Evolutionary conservation across 164 flowering plant genomes (phyloP).

Genomic region (grape (Vitis vinifera)): ASM3070453v1 NC_081805.1:7529001-7529500

Average conservation of each 20-base stretch:
- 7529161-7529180: conserved; percentile 30
- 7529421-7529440: not conserved
- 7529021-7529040: not conserved
- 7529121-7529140: not conserved
- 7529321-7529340: conserved; percentile 13
- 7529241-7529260: not conserved
- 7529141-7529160: conserved; percentile 1
- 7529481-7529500: not conserved
- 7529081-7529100: conserved; percentile 23
- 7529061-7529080: conserved; percentile 12
- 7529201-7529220: conserved; percentile 9
- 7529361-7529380: conserved; percentile 14
- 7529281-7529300: not conserved
- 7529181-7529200: conserved; percentile 28
- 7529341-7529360: conserved; percentile 14
- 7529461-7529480: not conserved
- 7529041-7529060: not conserved
- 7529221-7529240: not conserved
- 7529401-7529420: not conserved
- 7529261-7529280: not conserved
- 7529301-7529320: conserved; percentile 7
- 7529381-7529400: conserved; percentile 11
- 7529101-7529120: conserved; percentile 7
- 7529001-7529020: not conserved
- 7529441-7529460: not conserved